These are phyloP conservation scores for Balansia obtecta DNA, from an alignment of 2,329 filamentous ascomycete species.

Conservation along the genomic window DNA sequence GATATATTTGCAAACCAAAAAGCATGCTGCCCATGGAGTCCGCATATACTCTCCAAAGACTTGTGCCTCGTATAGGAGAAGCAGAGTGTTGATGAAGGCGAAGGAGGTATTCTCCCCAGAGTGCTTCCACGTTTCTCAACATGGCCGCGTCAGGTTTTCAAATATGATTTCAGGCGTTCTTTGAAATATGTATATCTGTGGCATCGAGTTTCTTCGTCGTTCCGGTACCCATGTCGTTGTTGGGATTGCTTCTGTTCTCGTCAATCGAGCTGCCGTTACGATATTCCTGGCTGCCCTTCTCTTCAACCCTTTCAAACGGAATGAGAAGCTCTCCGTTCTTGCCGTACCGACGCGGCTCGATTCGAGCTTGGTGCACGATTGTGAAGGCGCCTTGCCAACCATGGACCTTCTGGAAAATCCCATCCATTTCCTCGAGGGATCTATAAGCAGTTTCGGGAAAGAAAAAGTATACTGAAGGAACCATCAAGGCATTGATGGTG, in stretches of 20 bases:
- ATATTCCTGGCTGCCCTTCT: conserved; percentile 20
- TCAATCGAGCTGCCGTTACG: conserved; percentile 17
- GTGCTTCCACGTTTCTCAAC: background rate
- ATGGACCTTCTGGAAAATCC: conserved; percentile 45
- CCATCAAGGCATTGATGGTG: conserved; percentile 49
- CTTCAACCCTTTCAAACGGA: conserved; percentile 28
- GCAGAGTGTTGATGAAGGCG: background rate
- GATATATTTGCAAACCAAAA: background rate
- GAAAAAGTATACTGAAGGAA: conserved; percentile 46
- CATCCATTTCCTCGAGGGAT: conserved; percentile 54
- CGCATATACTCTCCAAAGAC: background rate
- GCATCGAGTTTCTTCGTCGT: conserved; percentile 23
- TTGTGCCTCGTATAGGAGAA: background rate
- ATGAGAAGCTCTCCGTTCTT: conserved; percentile 47
- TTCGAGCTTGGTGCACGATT: conserved; percentile 24
- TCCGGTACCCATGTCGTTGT: conserved; percentile 17
- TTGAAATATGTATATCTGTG: background rate
- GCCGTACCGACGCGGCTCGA: conserved; percentile 44
- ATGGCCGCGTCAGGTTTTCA: background rate
- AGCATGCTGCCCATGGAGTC: background rate
- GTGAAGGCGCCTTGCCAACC: conserved; percentile 25
- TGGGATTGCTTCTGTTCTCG: conserved; percentile 8
- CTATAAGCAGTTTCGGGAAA: conserved; percentile 54
- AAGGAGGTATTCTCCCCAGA: background rate
- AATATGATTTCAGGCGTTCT: background rate